Evolutionary conservation across 768 basidiomycete genomes (phyloP).

Genomic region (Boletellus sp.): DNA sequence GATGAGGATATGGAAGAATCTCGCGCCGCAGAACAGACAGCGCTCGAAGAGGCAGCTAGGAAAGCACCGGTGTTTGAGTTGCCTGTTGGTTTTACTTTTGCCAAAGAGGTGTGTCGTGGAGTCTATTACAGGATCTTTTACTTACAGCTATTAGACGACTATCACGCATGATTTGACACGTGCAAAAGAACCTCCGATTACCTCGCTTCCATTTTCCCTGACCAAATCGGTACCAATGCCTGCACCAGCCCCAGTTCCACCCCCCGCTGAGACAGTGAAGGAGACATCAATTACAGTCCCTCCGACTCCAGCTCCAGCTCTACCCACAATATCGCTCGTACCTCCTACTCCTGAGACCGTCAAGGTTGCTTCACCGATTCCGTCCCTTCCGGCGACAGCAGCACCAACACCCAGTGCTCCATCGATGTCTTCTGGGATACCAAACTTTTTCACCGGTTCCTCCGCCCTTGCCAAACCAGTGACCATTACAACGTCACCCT

Average conservation of each 20-base stretch:
- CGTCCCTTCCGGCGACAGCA: constrained; percentile 2
- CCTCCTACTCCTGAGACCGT: constrained; percentile 26
- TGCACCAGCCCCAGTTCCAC: constrained; percentile 2
- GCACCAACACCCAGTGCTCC: constrained; percentile 2
- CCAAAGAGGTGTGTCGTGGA: constrained; percentile 47
- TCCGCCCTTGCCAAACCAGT: constrained; percentile 41
- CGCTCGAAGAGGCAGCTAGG: constrained; percentile 53
- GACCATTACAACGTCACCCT: constrained; percentile 1
- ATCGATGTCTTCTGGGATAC: constrained; percentile 34
- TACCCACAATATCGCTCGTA: constrained; percentile 21
- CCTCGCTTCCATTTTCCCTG: constrained; percentile 63
- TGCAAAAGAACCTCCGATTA: constrained; percentile 65
- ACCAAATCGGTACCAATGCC: constrained; percentile 31
- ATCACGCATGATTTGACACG: constrained; percentile 38
- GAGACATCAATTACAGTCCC: constrained; percentile 14
- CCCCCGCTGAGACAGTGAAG: constrained; percentile 12
- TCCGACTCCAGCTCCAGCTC: constrained; percentile 9
- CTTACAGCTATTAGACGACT: constrained; percentile 27
- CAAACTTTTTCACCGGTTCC: constrained; percentile 64
- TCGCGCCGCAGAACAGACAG: constrained; percentile 41
- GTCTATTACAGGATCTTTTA: not conserved
- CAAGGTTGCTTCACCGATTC: constrained; percentile 15
- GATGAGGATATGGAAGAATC: constrained; percentile 41
- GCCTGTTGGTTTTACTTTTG: constrained; percentile 64
- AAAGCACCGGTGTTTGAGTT: constrained; percentile 56